Evolutionary conservation across 768 basidiomycete genomes (phyloP), one percentile per base, ranked within the genome.

Genomic region (Hemileccinum rubropunctum): DNA sequence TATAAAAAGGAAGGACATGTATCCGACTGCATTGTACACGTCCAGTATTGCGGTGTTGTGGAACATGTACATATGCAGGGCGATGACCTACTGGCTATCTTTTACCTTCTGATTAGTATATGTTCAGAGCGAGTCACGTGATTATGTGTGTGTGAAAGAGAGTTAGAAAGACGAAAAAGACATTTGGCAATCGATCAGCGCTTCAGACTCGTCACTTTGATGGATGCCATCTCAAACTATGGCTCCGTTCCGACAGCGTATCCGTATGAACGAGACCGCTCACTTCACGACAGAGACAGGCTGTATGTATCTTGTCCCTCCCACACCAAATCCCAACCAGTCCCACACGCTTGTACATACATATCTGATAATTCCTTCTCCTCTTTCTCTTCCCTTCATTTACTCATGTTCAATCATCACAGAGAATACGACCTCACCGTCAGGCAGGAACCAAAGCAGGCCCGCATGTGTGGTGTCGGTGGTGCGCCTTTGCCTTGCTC

Each of bases 381-480:
- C 37, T 6, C 40, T 14, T 18, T 10, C 49, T 26, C n/a, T 33
- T 18, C 35, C 27, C 4, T 12, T 18, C 17, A 13, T 23, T 27
- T 35, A n/a, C 52, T 48, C 51, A 60, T 54, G 42, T 12, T 7
- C n/a, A n/a, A 10, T 17, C 21, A 14, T 70, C 28, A 30, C 28
- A 93, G 92, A 66, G 81, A 88, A 51, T 95, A 95, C 66, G 84
- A 93, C 50, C 82, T 95, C 59, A 81, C 77, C 30, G 86, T 95
- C 49, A 78, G 92, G 43, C 92, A 95, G 66, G 88, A 95, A 69
- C 93, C 93, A 3, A 91, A 93, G 69, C 91, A 94, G 69, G 87
- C 88, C 6, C 76, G 89, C 50, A 92, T 91, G 90, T 92, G 90
- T 58, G 89, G 90, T 47, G 86, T 92, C 10, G 89, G 92, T 37